A percentile compares a stretch with the other conserved stretches of the same genome.
Evolutionary conservation across 805 yeast genomes (phyloP).

Genomic region (Candida suzukii): DNA sequence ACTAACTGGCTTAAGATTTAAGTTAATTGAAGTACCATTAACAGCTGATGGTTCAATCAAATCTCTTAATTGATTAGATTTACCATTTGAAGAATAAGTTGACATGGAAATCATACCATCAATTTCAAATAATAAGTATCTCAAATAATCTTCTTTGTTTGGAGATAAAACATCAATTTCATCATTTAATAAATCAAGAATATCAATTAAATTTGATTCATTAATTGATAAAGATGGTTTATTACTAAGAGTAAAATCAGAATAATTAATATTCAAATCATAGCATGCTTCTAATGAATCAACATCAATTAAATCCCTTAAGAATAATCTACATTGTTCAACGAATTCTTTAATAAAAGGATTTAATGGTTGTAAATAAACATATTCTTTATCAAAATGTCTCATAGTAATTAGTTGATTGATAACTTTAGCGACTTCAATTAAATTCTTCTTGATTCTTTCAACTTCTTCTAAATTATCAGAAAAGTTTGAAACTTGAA

Average conservation of each 20-base stretch:
- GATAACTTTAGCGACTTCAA: slow-evolving; percentile 49
- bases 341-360: slow-evolving; percentile 53
- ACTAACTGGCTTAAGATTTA: slow-evolving; percentile 16
- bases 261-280: slow-evolving; percentile 49
- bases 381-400: slow-evolving; percentile 54
- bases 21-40: background rate
- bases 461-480: slow-evolving; percentile 17
- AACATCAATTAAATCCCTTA: slow-evolving; percentile 44
- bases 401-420: slow-evolving; percentile 62
- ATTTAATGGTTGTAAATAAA: slow-evolving; percentile 73
- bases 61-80: slow-evolving; percentile 10
- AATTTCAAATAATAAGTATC: slow-evolving; percentile 15
- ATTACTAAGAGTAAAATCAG: slow-evolving; percentile 50
- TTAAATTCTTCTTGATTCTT: slow-evolving; percentile 39
- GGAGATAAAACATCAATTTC: slow-evolving; percentile 39
- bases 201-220: slow-evolving; percentile 35
- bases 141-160: slow-evolving; percentile 38
- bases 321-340: slow-evolving; percentile 37
- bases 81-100: too few species aligned
- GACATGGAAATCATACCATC: slow-evolving; percentile 6
- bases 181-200: slow-evolving; percentile 34
- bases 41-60: slow-evolving; percentile 1
- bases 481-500: slow-evolving; percentile 20
- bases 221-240: slow-evolving; percentile 39
- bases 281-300: slow-evolving; percentile 53